Conservation (phyloP, 139 green algal species). For the Diplosphaera chodatii region DNA sequence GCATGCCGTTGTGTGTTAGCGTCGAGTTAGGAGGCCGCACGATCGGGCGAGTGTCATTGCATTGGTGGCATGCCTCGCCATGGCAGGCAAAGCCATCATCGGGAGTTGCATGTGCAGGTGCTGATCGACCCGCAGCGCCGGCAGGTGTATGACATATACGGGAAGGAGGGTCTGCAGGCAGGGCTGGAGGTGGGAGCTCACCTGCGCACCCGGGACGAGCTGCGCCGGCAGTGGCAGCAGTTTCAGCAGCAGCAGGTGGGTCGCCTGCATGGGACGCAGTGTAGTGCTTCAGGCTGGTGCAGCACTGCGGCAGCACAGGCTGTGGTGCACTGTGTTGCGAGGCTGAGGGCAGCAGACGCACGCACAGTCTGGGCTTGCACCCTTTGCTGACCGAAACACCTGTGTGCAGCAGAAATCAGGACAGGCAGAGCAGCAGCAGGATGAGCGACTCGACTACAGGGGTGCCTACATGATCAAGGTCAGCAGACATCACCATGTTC, state of each 20-base stretch:
- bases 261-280: too few species aligned
- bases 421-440: slow-evolving; percentile 8
- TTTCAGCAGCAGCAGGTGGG: slow-evolving; percentile 26
- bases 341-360: neutral
- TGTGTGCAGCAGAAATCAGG: neutral
- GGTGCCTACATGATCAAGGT: slow-evolving; percentile 39
- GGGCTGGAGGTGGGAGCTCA: slow-evolving; percentile 30
- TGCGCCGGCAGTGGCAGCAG: slow-evolving; percentile 32
- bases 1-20: too few species aligned
- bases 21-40: too few species aligned
- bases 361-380: neutral
- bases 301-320: too few species aligned
- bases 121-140: slow-evolving; percentile 34
- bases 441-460: slow-evolving; percentile 17
- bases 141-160: slow-evolving; percentile 52
- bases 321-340: too few species aligned
- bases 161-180: slow-evolving; percentile 33
- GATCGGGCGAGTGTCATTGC: neutral
- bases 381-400: too few species aligned
- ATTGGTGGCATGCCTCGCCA: neutral
- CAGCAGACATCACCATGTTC: neutral
- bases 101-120: slow-evolving; percentile 17
- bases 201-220: slow-evolving; percentile 31
- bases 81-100: too few species aligned
- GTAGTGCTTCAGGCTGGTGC: too few species aligned